Evolutionary conservation across 345 rosid genomes (phyloP), one percentile per base, ranked within the genome.

Genomic region (Gossypium bickii): DNA sequence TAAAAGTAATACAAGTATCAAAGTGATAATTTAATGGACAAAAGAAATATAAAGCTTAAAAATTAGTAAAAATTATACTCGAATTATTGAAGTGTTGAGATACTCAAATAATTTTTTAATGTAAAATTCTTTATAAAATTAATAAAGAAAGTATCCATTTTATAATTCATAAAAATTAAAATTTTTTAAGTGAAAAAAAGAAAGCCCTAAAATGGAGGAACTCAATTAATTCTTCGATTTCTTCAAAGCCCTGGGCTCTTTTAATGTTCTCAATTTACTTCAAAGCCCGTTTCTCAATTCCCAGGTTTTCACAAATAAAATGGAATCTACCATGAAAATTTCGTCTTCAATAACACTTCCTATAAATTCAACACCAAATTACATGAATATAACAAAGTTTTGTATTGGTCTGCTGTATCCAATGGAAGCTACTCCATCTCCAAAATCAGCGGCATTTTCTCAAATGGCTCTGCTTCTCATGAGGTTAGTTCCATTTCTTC

Each of bases 401-500:
- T 29, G 12, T 73, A 41, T 62, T 73, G 82, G 45, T 78, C 76
- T 52, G 78, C 44, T 34, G 41, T 34, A 60, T 74, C 70, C 70
- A 56, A 41, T 56, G 67, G 75, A 53, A 70, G 74, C 49, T 72
- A 63, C 47, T 65, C 63, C 67, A n/a, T 25, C 2, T 45, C 55
- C 44, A 82, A 74, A 72, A 53, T 80, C 24, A 59, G 16, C 15
- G 82, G 77, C 12, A 18, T 76, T 73, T 57, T 69, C 22, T 78
- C 83, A 66, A 82, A 82, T 57, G 93, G 89, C 74, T 76, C 79
- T 74, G 77, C 85, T 73, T 83, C 86, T 70, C 77, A 71, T 59
- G 87, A 78, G 91, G 91, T 87, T 68, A 74, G 78, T 74, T 69
- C 51, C 55, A 20, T 29, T 8, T 63, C 59, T 73, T 41, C 70